Percentiles rank a stretch among this genome's conserved stretches.
Conservation (phyloP, 2,329 filamentous ascomycete species). For the Corinectria fuckeliana region DNA sequence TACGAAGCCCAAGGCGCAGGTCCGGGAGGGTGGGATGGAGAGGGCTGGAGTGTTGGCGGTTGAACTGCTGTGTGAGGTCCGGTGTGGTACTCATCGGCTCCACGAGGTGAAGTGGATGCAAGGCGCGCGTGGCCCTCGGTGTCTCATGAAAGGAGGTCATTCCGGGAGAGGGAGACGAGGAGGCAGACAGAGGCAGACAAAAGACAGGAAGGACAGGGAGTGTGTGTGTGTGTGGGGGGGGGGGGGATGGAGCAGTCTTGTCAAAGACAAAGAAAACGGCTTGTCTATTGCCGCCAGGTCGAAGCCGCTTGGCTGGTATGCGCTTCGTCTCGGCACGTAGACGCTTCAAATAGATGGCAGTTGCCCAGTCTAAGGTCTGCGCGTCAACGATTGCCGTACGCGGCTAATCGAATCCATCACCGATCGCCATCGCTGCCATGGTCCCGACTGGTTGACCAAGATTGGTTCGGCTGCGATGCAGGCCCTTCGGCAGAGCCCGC, state of each 20-base stretch:
- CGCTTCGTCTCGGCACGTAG: background rate
- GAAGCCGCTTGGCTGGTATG: background rate
- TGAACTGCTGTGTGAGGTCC: background rate
- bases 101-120: constrained; percentile 2
- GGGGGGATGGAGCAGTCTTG: background rate
- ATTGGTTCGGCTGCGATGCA: constrained; percentile 13
- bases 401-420: background rate
- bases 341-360: background rate
- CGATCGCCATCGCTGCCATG: background rate
- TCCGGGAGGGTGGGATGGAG: constrained; percentile 1
- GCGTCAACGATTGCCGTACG: background rate
- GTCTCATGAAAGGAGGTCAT: constrained; percentile 24
- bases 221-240: background rate
- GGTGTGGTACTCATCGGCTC: constrained; percentile 8
- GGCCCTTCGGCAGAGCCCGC: constrained; percentile 13
- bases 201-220: background rate
- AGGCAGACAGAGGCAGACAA: background rate
- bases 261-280: background rate
- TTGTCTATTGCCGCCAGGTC: background rate
- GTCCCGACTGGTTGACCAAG: background rate
- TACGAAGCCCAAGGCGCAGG: constrained; percentile 8
- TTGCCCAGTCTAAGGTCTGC: background rate
- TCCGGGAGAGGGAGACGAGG: background rate
- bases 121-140: constrained; percentile 25
- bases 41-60: background rate